Percentiles rank a stretch among this genome's conserved stretches.
Evolutionary conservation across 352 stramenopile genomes (phyloP).

Genomic region (Phytophthora europaea): DNA sequence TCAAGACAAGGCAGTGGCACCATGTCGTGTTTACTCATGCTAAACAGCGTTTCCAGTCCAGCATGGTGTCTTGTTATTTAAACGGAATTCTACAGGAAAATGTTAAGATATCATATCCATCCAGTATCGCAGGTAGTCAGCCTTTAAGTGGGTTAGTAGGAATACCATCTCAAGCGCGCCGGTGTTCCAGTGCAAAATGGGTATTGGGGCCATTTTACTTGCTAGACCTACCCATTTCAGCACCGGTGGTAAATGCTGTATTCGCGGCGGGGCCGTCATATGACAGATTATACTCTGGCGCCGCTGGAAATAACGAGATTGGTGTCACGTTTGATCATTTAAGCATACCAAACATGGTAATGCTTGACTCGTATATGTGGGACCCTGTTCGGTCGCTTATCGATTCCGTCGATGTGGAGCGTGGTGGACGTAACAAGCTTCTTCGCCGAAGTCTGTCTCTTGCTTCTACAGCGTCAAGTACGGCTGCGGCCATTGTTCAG

Average conservation of each 20-base stretch:
- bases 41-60: slow-evolving; percentile 78
- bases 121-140: slow-evolving; percentile 57
- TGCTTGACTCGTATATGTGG: slow-evolving; percentile 73
- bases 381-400: slow-evolving; percentile 75
- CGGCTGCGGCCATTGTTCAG: slow-evolving; percentile 74
- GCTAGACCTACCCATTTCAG: slow-evolving; percentile 63
- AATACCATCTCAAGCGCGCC: slow-evolving; percentile 59
- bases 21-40: slow-evolving; percentile 68
- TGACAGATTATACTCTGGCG: slow-evolving; percentile 64
- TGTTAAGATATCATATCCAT: slow-evolving; percentile 77
- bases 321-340: slow-evolving; percentile 61
- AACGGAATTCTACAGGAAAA: slow-evolving; percentile 75
- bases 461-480: slow-evolving; percentile 66
- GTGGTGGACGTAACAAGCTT: slow-evolving; percentile 54
- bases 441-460: slow-evolving; percentile 63
- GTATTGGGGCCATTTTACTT: slow-evolving; percentile 74
- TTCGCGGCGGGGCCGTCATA: slow-evolving; percentile 70
- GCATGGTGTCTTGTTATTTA: slow-evolving; percentile 66
- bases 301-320: slow-evolving; percentile 60
- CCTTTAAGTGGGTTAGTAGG: slow-evolving; percentile 71
- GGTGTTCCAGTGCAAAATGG: slow-evolving; percentile 55
- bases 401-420: slow-evolving; percentile 75
- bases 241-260: slow-evolving; percentile 59
- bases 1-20: slow-evolving; percentile 58
- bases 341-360: slow-evolving; percentile 52